Evolutionary conservation across 805 yeast genomes (phyloP).

Genomic region (Lipomyces kockii): DNA sequence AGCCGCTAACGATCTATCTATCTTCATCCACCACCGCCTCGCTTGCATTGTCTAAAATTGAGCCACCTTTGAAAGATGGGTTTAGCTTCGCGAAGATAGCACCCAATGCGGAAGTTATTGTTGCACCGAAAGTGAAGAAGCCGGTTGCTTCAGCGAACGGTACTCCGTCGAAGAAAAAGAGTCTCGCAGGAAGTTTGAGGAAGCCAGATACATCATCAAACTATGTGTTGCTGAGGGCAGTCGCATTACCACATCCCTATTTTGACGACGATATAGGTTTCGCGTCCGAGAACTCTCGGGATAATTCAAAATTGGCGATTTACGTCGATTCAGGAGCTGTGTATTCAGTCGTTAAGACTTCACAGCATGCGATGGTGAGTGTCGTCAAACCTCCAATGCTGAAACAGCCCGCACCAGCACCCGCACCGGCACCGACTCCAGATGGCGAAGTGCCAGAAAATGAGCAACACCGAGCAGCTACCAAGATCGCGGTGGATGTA

Average conservation of each 20-base stretch:
- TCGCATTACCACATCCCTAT: constrained; percentile 60
- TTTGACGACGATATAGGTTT: constrained; percentile 35
- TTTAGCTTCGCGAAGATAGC: constrained; percentile 56
- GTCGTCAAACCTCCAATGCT: constrained; percentile 35
- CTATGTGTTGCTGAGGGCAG: constrained; percentile 54
- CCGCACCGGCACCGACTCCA: constrained; percentile 11
- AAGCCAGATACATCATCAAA: constrained; percentile 4
- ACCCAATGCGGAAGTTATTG: constrained; percentile 69
- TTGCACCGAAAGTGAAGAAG: constrained; percentile 66
- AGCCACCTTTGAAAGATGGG: constrained; percentile 46
- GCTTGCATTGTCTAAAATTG: constrained; percentile 56
- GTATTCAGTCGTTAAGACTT: constrained; percentile 44
- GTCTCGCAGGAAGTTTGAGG: constrained; percentile 20
- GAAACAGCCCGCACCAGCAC: constrained; percentile 1
- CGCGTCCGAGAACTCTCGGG: constrained; percentile 9
- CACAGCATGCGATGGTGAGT: constrained; percentile 45
- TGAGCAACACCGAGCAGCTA: constrained; percentile 33
- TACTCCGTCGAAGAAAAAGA: constrained; percentile 15
- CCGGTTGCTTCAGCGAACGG: constrained; percentile 7
- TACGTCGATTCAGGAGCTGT: constrained; percentile 53
- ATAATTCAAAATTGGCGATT: constrained; percentile 46
- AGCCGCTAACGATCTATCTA: constrained; percentile 66
- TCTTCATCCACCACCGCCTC: constrained; percentile 63
- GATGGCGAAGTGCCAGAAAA: constrained; percentile 6
- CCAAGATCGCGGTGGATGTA: constrained; percentile 58